A percentile compares a stretch with the other conserved stretches of the same genome.
phyloP scores from a whole-genome alignment of 1,284 basidiomycete genomes.

The Ceratorhiza oryzae-sativae region DNA sequence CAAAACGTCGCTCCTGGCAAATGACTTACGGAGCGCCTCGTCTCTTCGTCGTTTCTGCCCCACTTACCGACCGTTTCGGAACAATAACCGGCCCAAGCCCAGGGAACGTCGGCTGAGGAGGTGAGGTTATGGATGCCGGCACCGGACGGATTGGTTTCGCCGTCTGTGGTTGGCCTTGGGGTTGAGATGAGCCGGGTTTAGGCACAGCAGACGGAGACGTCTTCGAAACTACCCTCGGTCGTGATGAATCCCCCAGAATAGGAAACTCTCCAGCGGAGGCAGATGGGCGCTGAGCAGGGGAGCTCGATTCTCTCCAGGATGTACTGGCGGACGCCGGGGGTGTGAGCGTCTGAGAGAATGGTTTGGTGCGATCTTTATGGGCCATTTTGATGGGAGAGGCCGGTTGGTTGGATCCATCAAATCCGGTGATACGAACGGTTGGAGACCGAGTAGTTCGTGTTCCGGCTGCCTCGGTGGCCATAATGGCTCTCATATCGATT shows the following conservation, averaged over 20 bases:
- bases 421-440: constrained; percentile 43
- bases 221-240: not conserved
- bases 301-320: constrained; percentile 29
- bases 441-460: constrained; percentile 21
- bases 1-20: no score
- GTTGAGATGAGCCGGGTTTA: not conserved
- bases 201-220: constrained; percentile 32
- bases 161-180: constrained; percentile 17
- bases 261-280: constrained; percentile 10
- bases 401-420: constrained; percentile 16
- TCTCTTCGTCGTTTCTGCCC: constrained; percentile 46
- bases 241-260: constrained; percentile 7
- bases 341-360: constrained; percentile 24
- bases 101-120: constrained; percentile 52
- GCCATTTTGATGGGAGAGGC: constrained; percentile 32
- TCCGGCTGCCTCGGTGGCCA: constrained; percentile 72
- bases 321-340: constrained; percentile 26
- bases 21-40: constrained; percentile 57
- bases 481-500: constrained; percentile 83
- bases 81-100: constrained; percentile 48
- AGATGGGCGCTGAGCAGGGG: not conserved
- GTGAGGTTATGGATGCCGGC: constrained; percentile 38
- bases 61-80: constrained; percentile 46
- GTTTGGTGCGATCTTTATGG: constrained; percentile 37
- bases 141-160: constrained; percentile 44